Evolutionary conservation across 2,329 filamentous ascomycete genomes (phyloP).

Genomic region (Fonsecaea nubica): DNA sequence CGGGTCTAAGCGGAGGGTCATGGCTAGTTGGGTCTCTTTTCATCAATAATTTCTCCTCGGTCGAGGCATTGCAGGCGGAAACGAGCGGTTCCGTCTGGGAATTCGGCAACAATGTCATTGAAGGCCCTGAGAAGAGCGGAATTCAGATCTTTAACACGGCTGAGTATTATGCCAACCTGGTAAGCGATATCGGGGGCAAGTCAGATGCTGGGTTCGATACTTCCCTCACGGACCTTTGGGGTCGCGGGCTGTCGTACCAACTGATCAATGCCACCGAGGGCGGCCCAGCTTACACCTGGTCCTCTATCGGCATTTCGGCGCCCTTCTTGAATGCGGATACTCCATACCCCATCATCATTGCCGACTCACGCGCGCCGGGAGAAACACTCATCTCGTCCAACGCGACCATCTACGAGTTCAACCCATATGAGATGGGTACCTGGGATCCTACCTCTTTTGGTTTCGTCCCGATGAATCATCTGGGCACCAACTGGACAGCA

Average conservation of each 20-base stretch:
- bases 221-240: slow-evolving; percentile 88
- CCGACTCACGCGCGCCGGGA: slow-evolving; percentile 70
- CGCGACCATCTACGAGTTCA: slow-evolving; percentile 78
- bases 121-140: slow-evolving; percentile 60
- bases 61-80: slow-evolving; percentile 62
- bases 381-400: slow-evolving; percentile 70
- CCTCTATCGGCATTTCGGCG: slow-evolving; percentile 70
- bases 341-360: slow-evolving; percentile 76
- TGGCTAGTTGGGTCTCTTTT: slow-evolving; percentile 86
- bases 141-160: slow-evolving; percentile 62
- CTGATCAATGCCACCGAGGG: slow-evolving; percentile 78
- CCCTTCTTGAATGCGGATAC: slow-evolving; percentile 68
- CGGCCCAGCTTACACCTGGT: slow-evolving; percentile 79
- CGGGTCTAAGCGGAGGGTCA: slow-evolving; percentile 80
- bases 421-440: slow-evolving; percentile 77
- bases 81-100: slow-evolving; percentile 63
- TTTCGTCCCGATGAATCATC: slow-evolving; percentile 72
- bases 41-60: slow-evolving; percentile 76
- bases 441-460: slow-evolving; percentile 75
- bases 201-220: slow-evolving; percentile 67
- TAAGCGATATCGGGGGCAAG: slow-evolving; percentile 66
- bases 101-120: slow-evolving; percentile 66
- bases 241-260: slow-evolving; percentile 83
- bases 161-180: slow-evolving; percentile 68
- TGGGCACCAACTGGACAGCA: slow-evolving; percentile 74